phyloP scores from a whole-genome alignment of 768 basidiomycete species.

The Suillus discolor region DNA sequence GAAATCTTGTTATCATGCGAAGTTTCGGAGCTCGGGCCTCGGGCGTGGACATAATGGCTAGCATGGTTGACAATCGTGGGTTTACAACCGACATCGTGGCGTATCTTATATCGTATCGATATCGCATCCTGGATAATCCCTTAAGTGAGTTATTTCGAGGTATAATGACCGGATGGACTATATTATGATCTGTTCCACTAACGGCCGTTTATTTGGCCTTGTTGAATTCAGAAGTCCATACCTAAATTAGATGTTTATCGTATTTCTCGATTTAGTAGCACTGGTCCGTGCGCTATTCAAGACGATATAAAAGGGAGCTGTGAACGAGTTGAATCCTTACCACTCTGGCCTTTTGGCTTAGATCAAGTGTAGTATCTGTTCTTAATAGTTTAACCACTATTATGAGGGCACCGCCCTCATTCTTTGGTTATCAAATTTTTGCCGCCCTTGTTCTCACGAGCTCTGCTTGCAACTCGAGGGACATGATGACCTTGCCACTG shows the following conservation, averaged over 20 bases:
- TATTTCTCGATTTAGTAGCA: neutral
- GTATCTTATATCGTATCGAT: neutral
- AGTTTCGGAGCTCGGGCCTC: neutral
- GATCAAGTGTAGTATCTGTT: constrained; percentile 72
- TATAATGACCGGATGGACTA: too few relatives aligned
- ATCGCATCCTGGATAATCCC: too few relatives aligned
- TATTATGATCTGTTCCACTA: too few relatives aligned
- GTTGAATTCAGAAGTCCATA: neutral
- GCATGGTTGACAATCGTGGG: neutral
- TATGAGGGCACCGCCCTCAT: constrained; percentile 48
- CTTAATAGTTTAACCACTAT: constrained; percentile 79
- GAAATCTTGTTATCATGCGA: neutral
- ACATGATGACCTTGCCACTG: constrained; percentile 35
- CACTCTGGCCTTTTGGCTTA: constrained; percentile 50
- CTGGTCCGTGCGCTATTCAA: neutral
- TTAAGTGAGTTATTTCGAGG: too few relatives aligned
- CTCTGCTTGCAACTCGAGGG: constrained; percentile 38
- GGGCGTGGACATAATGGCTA: too few relatives aligned
- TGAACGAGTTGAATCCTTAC: constrained; percentile 18
- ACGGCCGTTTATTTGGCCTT: neutral
- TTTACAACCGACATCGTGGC: neutral
- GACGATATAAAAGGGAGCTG: neutral
- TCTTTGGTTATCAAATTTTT: constrained; percentile 57
- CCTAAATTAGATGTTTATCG: neutral
- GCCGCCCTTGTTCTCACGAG: constrained; percentile 44